Percentiles rank a stretch among this genome's conserved stretches.
Conservation (phyloP, 2,329 filamentous ascomycete species). For the Aspergillus intermedius region DNA sequence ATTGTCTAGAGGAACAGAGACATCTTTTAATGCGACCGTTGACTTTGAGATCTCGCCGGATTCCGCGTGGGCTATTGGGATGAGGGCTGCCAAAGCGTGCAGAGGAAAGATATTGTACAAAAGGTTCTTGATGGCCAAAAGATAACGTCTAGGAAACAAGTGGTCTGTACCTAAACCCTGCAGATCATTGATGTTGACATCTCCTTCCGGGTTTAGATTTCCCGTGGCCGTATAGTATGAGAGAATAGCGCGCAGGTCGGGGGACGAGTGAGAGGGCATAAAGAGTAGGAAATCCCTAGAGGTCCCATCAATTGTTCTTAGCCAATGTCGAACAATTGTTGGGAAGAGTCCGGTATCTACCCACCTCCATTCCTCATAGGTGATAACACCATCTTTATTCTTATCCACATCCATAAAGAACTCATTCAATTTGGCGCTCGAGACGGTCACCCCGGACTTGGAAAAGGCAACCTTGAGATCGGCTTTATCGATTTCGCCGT, state of each 20-base stretch:
- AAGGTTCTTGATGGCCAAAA: constrained; percentile 26
- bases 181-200: constrained; percentile 87
- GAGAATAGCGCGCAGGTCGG: constrained; percentile 70
- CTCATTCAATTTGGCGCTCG: constrained; percentile 66
- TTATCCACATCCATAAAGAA: constrained; percentile 89
- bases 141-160: constrained; percentile 34
- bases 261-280: constrained; percentile 57
- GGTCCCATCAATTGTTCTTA: background rate
- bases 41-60: constrained; percentile 18
- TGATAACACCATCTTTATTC: constrained; percentile 81
- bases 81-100: constrained; percentile 24
- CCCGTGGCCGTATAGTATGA: constrained; percentile 88
- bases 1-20: constrained; percentile 24
- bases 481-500: constrained; percentile 79
- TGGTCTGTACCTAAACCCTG: constrained; percentile 78
- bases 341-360: constrained; percentile 22
- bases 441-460: constrained; percentile 69
- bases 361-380: constrained; percentile 95
- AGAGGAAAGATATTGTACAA: constrained; percentile 32
- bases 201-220: constrained; percentile 86
- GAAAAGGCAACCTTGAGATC: constrained; percentile 76
- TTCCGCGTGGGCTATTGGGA: constrained; percentile 30
- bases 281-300: constrained; percentile 86
- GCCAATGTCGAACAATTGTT: constrained; percentile 8
- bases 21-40: constrained; percentile 22